A percentile compares a stretch with the other conserved stretches of the same genome.
These are phyloP conservation scores for Ganoderma resinaceum DNA, from an alignment of 1,284 basidiomycete species.

Conservation along the genomic window DNA sequence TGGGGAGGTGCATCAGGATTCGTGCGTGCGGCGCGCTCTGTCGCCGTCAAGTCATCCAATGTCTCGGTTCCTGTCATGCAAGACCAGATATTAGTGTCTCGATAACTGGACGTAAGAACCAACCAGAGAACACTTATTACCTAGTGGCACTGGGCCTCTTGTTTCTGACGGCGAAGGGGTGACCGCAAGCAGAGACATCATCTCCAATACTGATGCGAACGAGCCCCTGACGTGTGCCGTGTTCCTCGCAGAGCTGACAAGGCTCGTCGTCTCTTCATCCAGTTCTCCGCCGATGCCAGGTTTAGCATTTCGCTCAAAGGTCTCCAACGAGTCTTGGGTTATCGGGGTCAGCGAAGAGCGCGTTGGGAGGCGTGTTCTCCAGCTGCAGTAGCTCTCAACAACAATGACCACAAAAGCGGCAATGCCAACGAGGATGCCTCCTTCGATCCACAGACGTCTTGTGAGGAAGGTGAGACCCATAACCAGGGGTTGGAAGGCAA, in stretches of 20 bases:
- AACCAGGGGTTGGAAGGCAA: constrained; percentile 75
- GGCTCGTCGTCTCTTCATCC: constrained; percentile 59
- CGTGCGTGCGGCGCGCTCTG: constrained; percentile 78
- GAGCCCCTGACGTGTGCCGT: constrained; percentile 60
- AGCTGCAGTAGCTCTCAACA: constrained; percentile 62
- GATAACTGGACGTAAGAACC: neutral
- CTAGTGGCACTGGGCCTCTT: constrained; percentile 68
- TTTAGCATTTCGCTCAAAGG: constrained; percentile 54
- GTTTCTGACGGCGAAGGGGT: constrained; percentile 64
- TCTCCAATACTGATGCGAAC: constrained; percentile 78
- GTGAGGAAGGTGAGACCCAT: constrained; percentile 77
- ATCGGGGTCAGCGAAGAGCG: constrained; percentile 58
- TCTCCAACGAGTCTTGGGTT: constrained; percentile 62
- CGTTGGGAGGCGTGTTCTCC: constrained; percentile 57
- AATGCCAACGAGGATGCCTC: constrained; percentile 63
- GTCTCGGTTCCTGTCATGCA: constrained; percentile 66
- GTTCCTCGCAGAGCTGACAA: constrained; percentile 55
- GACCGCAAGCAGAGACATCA: constrained; percentile 79
- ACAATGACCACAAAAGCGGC: constrained; percentile 60
- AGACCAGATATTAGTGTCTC: neutral
- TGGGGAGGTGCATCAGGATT: constrained; percentile 80
- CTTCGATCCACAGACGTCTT: constrained; percentile 73
- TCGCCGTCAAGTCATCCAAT: constrained; percentile 78
- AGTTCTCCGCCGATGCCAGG: constrained; percentile 44
- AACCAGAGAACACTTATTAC: constrained; percentile 54